Base-by-base conservation (phyloP, 1,139 yeast species). In the Hyphopichia fennica region DNA sequence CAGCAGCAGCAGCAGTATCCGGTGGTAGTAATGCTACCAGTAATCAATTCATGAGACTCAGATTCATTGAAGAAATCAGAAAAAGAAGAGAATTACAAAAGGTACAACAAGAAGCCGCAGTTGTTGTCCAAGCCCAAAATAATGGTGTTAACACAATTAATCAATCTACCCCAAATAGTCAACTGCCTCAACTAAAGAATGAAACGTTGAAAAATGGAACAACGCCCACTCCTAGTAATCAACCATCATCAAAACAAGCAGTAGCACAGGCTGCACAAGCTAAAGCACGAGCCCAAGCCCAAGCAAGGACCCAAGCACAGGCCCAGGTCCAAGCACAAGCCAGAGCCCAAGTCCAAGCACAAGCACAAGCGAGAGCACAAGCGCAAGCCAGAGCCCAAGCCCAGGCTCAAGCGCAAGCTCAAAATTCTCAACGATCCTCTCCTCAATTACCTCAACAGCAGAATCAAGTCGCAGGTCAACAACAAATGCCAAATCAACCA, bases 31-130 rank as follows among this genome's bases (percentile, higher is more conserved):
- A 45, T 29, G 45, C 52, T 7, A 48, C 57, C 18, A 52, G 63
- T 9, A 75, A 74, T 28, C 78, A 73, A 51, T 74, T 74, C 47
- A 72, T 73, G 78, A 64, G 79, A 44, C 59, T 74, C 35, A 53
- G 79, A 25, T 69, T 72, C 45, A 72, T 74, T 43, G 79, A 74
- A 47, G 78, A 73, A 47, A 72, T 73, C 20, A 56, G 79, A 25
- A 73, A 73, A 45, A 57, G 73, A 46, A 67, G 70, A 50, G 77
- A 72, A 47, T 62, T 71, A 3, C 77, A 72, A 41, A 71, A 70
- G 48, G 66, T 65, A 2, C 74, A 67, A 48, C 72, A 69, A 40
- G 77, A 71, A 41, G 75, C 69, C 37, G 68, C 49, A 43, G 65
- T 52, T 34, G 66, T 61, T 37, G 60, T 53, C 17, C 67, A 55